These are phyloP conservation scores for Erysimum cheiri DNA, from an alignment of 441 rosid species.

Conservation along the genomic window DNA sequence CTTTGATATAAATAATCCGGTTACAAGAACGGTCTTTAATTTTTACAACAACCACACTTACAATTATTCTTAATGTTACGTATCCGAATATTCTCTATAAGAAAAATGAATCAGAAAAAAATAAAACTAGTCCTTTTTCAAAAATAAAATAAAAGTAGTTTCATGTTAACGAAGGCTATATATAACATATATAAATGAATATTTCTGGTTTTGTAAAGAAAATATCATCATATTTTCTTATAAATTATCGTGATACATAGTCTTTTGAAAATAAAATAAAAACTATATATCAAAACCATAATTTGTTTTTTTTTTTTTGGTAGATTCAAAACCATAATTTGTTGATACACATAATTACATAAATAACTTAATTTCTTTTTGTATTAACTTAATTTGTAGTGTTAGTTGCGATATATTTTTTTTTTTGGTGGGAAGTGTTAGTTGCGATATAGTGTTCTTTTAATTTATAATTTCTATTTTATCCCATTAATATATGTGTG, in stretches of 20 bases:
- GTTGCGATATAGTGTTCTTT: conserved; percentile 18
- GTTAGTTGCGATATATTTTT: conserved; percentile 29
- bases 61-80: neutral
- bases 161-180: neutral
- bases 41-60: neutral
- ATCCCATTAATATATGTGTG: conserved; percentile 17
- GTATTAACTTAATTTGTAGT: neutral
- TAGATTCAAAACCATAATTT: neutral
- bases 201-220: no score
- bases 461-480: neutral
- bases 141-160: neutral
- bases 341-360: no score
- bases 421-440: no score
- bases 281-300: neutral
- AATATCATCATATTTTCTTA: no score
- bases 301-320: no score
- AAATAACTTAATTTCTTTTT: no score
- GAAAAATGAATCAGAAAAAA: conserved; percentile 3
- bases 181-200: neutral
- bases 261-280: no score
- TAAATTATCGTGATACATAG: no score
- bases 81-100: conserved; percentile 10
- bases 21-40: neutral
- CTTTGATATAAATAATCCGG: neutral
- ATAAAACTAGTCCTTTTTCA: neutral